Base-by-base conservation (phyloP, 129 eudicot genomes). In the Sambucus nigra region DNA sequence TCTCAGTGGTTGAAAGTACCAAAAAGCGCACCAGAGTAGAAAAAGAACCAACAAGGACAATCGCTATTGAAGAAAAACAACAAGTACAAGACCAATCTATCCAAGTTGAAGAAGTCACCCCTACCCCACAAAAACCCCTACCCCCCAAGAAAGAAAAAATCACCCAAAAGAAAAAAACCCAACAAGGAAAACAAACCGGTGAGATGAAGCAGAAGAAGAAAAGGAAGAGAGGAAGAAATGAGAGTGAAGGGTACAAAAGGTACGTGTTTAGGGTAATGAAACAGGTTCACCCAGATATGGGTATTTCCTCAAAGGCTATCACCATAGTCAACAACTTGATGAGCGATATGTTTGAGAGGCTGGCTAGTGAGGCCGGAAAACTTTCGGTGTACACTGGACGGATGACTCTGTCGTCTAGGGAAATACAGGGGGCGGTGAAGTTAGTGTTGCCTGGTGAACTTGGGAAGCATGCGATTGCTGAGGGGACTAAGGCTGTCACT, bases 221-320 rank as follows among this genome's bases (percentile, higher is more conserved):
- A 52, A 47, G 22, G 32, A 19, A 46, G 60, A 27, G 41, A 53
- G 33, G n/a, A 57, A 64, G 18, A 44, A 52, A 8, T 15, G 59
- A 3, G 41, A 54, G 55, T 22, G 94, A 62, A 59, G 98, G 83
- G 86, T 79, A 91, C 51, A 77, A 68, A 50, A 76, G 74, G 49
- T 91, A 91, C 46, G 63, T 91, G 42, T 70, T 15, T 18, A 85
- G 27, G 65, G 99, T 91, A n/a, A 47, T 91, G 69, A 91, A 82
- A 49, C 99, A 91, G 40, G 99, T 85, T 25, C 99, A 91, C 50
- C 98, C 98, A 0, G 98, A 77, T 22, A 53, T 85, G 63, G 95
- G 87, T 13, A 72, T 91, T 5, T 85, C 95, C 1, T 63, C 82
- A 0, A 79, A 74, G 55, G 92, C 95, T 0, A 91, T 91, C 94